phyloP scores from a whole-genome alignment of 306 rosid species.

The Trifolium fragiferum region DNA sequence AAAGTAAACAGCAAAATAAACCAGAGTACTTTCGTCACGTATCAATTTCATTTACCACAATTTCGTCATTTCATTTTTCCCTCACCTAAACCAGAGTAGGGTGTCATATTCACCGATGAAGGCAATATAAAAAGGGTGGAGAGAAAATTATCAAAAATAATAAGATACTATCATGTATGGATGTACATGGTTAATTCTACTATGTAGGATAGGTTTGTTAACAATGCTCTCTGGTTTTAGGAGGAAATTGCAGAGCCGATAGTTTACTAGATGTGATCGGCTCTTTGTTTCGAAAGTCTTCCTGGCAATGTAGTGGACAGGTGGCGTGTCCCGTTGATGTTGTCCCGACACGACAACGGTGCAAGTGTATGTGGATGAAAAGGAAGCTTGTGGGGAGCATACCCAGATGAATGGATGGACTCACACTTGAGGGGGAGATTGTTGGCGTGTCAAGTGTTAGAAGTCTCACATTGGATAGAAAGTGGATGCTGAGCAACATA shows the following conservation, averaged over 20 bases:
- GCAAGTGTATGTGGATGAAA: background rate
- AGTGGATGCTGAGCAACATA: background rate
- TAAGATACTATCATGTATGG: background rate
- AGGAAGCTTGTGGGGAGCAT: background rate
- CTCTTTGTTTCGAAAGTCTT: background rate
- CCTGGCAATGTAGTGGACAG: background rate
- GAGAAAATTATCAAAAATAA: slow-evolving; percentile 5
- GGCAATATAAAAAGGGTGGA: background rate
- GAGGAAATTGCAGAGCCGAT: background rate
- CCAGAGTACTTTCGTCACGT: background rate
- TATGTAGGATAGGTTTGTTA: background rate
- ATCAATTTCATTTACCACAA: background rate
- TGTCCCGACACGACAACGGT: background rate
- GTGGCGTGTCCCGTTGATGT: background rate
- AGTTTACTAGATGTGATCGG: background rate
- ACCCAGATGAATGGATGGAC: background rate
- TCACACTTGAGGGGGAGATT: background rate
- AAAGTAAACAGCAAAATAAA: background rate
- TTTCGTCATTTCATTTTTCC: background rate
- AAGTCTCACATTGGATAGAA: background rate
- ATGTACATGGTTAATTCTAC: slow-evolving; percentile 8
- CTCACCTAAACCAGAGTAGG: background rate
- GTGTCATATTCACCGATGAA: slow-evolving; percentile 8
- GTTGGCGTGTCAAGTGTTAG: background rate
- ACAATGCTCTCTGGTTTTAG: background rate